phyloP scores from a whole-genome alignment of 2,329 filamentous ascomycete genomes.

The Exophiala aquamarina region DNA sequence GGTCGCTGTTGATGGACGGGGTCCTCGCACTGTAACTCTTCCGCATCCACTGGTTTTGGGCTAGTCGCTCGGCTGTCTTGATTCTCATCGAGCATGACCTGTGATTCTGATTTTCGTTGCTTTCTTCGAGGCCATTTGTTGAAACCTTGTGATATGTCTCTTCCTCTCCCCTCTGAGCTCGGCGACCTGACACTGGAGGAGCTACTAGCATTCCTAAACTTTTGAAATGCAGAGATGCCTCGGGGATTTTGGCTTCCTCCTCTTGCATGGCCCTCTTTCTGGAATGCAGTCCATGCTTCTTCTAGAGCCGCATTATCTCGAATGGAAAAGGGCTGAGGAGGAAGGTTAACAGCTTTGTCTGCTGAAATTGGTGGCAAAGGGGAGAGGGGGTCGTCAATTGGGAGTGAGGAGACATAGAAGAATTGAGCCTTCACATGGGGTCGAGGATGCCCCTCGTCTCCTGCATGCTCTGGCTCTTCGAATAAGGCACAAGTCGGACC shows the following conservation, averaged over 20 bases:
- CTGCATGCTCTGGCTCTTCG: constrained; percentile 30
- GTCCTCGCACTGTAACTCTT: constrained; percentile 17
- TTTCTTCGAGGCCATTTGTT: not conserved
- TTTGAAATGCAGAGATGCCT: constrained; percentile 25
- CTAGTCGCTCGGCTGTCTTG: not conserved
- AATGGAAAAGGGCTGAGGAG: constrained; percentile 73
- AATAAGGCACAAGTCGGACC: constrained; percentile 57
- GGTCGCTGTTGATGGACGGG: constrained; percentile 16
- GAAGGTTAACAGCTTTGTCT: constrained; percentile 50
- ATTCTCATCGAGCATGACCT: constrained; percentile 22
- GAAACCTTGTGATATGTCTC: not conserved
- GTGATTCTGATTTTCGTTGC: constrained; percentile 4
- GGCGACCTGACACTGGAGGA: constrained; percentile 2
- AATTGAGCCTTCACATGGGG: constrained; percentile 66
- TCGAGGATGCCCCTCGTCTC: constrained; percentile 38
- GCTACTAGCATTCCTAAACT: constrained; percentile 15
- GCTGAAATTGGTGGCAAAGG: constrained; percentile 58
- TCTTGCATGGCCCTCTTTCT: constrained; percentile 13
- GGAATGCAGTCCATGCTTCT: constrained; percentile 69
- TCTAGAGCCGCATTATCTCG: constrained; percentile 80
- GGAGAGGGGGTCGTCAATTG: constrained; percentile 86
- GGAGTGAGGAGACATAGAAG: constrained; percentile 79
- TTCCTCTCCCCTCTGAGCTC: constrained; percentile 1
- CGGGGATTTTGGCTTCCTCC: constrained; percentile 10
- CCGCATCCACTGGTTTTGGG: constrained; percentile 23